These are phyloP conservation scores for Adansonia madagascariensis DNA, from an alignment of 441 rosid genomes.

Conservation along the genomic window DNA sequence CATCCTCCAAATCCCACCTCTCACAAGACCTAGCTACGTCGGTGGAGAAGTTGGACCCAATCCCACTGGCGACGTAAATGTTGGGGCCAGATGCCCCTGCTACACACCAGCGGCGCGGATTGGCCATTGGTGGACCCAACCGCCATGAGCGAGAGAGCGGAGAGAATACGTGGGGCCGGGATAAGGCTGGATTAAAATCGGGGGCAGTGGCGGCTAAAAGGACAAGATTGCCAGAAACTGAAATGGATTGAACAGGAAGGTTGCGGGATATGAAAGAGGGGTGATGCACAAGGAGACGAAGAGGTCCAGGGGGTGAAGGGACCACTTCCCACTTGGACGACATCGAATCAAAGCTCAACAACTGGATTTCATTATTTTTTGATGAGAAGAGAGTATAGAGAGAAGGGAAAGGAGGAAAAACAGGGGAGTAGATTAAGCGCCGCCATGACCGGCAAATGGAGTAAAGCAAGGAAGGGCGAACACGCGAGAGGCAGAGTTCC, in stretches of 20 bases:
- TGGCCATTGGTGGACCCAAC: constrained; percentile 47
- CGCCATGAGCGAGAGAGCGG: constrained; percentile 42
- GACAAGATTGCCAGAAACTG: constrained; percentile 44
- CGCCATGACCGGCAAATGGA: constrained; percentile 63
- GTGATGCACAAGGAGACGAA: constrained; percentile 48
- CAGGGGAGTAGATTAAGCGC: constrained; percentile 52
- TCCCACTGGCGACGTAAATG: constrained; percentile 56
- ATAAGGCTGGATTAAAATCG: constrained; percentile 49
- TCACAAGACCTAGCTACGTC: constrained; percentile 57
- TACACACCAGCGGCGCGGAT: constrained; percentile 69
- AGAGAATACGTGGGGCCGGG: constrained; percentile 52
- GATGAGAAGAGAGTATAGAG: constrained; percentile 50
- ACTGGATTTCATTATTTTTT: constrained; percentile 27
- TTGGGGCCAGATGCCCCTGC: constrained; percentile 39
- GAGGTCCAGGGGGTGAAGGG: constrained; percentile 52
- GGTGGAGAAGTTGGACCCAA: constrained; percentile 52
- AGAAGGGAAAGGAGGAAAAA: constrained; percentile 57
- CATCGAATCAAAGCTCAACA: constrained; percentile 52
- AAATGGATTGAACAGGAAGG: constrained; percentile 54
- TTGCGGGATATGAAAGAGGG: constrained; percentile 58
- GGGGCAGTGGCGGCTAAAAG: constrained; percentile 55
- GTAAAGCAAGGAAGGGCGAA: constrained; percentile 48
- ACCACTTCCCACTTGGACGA: constrained; percentile 51
- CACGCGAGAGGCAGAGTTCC: constrained; percentile 46
- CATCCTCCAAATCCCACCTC: constrained; percentile 43